phyloP scores from a whole-genome alignment of 2,329 filamentous ascomycete species.

The Fusarium newnesense region DNA sequence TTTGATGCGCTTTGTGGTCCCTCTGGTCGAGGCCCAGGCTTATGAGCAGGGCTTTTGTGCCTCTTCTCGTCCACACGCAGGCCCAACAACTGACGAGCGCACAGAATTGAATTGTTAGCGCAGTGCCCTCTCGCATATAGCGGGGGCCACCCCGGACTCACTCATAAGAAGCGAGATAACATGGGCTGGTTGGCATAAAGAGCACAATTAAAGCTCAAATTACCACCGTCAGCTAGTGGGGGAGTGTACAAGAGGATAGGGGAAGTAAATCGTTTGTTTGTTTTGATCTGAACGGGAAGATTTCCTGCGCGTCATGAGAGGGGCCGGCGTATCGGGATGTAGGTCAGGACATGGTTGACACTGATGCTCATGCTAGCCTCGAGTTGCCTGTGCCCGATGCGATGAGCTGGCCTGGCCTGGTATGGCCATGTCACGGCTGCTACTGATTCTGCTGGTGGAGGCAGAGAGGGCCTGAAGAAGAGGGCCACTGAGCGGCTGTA shows the following conservation, averaged over 20 bases:
- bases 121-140: slow-evolving; percentile 30
- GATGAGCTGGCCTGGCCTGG: slow-evolving; percentile 32
- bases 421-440: background rate
- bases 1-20: slow-evolving; percentile 29
- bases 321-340: slow-evolving; percentile 35
- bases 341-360: slow-evolving; percentile 24
- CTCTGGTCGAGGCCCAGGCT: background rate
- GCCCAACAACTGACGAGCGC: slow-evolving; percentile 17
- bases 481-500: slow-evolving; percentile 28
- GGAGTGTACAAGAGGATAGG: slow-evolving; percentile 35
- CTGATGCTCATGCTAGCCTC: slow-evolving; percentile 18
- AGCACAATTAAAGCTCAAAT: slow-evolving; percentile 45
- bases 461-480: slow-evolving; percentile 7
- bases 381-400: slow-evolving; percentile 12
- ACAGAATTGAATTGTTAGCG: slow-evolving; percentile 26
- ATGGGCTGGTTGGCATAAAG: slow-evolving; percentile 43
- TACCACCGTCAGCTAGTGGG: slow-evolving; percentile 44
- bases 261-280: slow-evolving; percentile 43
- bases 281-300: slow-evolving; percentile 43
- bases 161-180: slow-evolving; percentile 48
- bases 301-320: slow-evolving; percentile 43
- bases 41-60: slow-evolving; percentile 25
- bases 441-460: slow-evolving; percentile 7
- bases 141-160: slow-evolving; percentile 43
- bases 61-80: slow-evolving; percentile 16